These are phyloP conservation scores for Mycena rebaudengoi DNA, from an alignment of 768 basidiomycete genomes.

Conservation along the genomic window DNA sequence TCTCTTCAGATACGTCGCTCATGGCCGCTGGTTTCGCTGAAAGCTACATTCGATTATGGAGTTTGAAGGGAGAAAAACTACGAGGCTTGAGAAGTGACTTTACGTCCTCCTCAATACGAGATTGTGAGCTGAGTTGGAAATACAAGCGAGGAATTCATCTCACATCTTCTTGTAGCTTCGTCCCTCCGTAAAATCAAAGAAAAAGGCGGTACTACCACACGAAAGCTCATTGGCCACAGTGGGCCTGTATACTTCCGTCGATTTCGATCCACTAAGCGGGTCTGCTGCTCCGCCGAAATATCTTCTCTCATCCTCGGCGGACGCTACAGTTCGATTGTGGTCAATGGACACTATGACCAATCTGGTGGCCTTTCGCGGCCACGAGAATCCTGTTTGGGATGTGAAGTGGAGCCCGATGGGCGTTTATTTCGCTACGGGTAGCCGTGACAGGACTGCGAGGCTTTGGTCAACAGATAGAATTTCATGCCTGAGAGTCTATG, in stretches of 20 bases:
- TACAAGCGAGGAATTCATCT: background rate
- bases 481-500: constrained; percentile 88
- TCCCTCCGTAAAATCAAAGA: constrained; percentile 75
- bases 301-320: constrained; percentile 91
- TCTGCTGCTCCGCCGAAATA: constrained; percentile 87
- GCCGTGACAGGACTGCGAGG: constrained; percentile 92
- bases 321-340: constrained; percentile 92
- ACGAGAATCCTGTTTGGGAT: constrained; percentile 98
- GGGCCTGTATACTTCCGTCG: constrained; percentile 95
- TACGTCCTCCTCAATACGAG: constrained; percentile 67
- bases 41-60: constrained; percentile 96
- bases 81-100: constrained; percentile 82
- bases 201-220: constrained; percentile 83
- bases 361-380: constrained; percentile 92
- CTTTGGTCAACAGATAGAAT: constrained; percentile 96
- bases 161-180: constrained; percentile 49
- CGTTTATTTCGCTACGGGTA: constrained; percentile 97
- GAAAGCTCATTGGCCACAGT: constrained; percentile 97
- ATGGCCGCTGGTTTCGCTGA: constrained; percentile 97
- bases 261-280: constrained; percentile 91
- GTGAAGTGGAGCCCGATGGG: constrained; percentile 99
- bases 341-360: constrained; percentile 95
- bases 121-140: constrained; percentile 47
- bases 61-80: constrained; percentile 89
- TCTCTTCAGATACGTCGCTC: constrained; percentile 90